Evolutionary conservation across 371 early-diverging fungal species (phyloP).

Genomic region (Mortierella sp.): DNA sequence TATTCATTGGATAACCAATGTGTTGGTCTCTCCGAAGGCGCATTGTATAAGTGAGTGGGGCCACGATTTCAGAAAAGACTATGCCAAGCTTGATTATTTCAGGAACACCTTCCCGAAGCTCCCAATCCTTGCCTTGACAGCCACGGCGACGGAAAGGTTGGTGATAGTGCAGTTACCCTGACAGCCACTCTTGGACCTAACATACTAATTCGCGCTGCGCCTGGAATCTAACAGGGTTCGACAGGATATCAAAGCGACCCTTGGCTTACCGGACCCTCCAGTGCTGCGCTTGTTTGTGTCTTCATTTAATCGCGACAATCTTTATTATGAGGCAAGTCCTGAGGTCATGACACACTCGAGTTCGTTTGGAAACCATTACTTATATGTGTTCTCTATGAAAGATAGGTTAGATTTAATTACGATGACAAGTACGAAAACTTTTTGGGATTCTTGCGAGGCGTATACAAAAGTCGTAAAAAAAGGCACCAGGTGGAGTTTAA

Average conservation of each 20-base stretch:
- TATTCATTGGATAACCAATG: neutral
- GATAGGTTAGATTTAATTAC: constrained; percentile 42
- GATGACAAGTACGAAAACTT: constrained; percentile 40
- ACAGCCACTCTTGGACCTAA: neutral
- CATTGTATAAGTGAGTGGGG: constrained; percentile 58
- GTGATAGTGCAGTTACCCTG: neutral
- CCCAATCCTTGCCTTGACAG: constrained; percentile 91
- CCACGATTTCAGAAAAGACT: constrained; percentile 63
- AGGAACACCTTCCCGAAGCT: constrained; percentile 70
- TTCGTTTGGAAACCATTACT: neutral
- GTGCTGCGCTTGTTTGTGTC: constrained; percentile 20
- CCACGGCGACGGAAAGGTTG: constrained; percentile 83
- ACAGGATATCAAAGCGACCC: constrained; percentile 70
- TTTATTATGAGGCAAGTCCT: constrained; percentile 39
- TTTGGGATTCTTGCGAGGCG: constrained; percentile 22
- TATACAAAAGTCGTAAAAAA: constrained; percentile 27
- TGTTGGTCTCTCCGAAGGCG: constrained; percentile 7
- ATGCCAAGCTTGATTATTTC: constrained; percentile 38
- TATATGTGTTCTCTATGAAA: neutral
- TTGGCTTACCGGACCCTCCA: constrained; percentile 57
- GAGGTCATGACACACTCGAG: neutral
- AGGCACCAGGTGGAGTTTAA: constrained; percentile 7
- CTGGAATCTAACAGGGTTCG: constrained; percentile 57
- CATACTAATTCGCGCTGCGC: neutral
- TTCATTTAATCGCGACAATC: constrained; percentile 46